Conservation (phyloP, 2,329 filamentous ascomycete species). For the Nothophaeocryptopus gaeumannii region DNA sequence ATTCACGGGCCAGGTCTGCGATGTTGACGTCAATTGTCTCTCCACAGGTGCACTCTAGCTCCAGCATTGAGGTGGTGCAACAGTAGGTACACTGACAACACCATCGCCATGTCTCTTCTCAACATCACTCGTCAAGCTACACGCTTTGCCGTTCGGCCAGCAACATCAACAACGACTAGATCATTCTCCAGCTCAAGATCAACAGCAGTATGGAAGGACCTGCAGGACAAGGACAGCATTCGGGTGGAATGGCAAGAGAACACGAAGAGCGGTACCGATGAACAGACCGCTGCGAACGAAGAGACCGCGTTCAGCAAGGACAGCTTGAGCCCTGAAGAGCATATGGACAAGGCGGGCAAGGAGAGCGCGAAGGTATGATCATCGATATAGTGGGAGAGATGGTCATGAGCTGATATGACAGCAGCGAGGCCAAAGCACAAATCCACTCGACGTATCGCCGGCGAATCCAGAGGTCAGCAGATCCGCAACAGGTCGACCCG, state of each 20-base stretch:
- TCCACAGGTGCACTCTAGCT: no score
- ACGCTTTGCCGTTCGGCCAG: background rate
- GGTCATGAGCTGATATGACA: background rate
- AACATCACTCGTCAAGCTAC: no score
- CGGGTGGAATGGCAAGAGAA: slow-evolving; percentile 1
- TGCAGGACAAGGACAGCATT: slow-evolving; percentile 3
- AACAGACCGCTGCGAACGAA: background rate
- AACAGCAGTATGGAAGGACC: slow-evolving; percentile 2
- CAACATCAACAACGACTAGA: background rate
- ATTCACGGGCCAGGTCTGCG: no score
- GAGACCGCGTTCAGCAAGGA: slow-evolving; percentile 4
- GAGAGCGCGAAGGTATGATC: slow-evolving; percentile 2
- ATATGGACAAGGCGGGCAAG: background rate
- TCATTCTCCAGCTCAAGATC: background rate
- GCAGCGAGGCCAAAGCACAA: slow-evolving; percentile 1
- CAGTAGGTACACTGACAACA: no score
- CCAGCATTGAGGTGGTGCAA: no score
- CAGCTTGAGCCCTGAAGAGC: background rate
- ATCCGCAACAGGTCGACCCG: slow-evolving; percentile 3
- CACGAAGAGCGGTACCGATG: slow-evolving; percentile 2
- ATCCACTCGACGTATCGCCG: slow-evolving; percentile 3
- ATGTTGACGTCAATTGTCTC: no score
- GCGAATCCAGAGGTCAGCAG: slow-evolving; percentile 7
- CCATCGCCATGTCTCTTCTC: no score
- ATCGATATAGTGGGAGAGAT: background rate